Evolutionary conservation across 352 stramenopile genomes (phyloP).

Genomic region (Phytophthora pini): DNA sequence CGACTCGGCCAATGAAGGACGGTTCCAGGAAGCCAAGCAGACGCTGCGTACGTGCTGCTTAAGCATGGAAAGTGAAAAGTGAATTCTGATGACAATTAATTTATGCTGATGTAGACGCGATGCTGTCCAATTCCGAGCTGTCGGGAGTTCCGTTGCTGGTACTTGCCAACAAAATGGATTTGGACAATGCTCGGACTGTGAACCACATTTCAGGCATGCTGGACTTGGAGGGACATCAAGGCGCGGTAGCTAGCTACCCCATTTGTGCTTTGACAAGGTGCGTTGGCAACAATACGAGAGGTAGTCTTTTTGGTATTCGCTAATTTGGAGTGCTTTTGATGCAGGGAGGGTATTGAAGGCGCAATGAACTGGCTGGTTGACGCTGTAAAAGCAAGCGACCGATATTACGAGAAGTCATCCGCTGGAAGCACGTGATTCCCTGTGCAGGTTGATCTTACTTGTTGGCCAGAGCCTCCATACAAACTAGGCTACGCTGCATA

Average conservation of each 20-base stretch:
- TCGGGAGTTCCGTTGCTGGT: slow-evolving; percentile 89
- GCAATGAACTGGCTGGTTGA: slow-evolving; percentile 82
- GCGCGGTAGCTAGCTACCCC: slow-evolving; percentile 49
- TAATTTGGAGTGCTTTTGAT: slow-evolving; percentile 6
- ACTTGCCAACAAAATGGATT: slow-evolving; percentile 93
- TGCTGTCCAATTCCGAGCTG: slow-evolving; percentile 82
- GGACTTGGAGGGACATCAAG: slow-evolving; percentile 47
- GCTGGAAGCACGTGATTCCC: slow-evolving; percentile 22
- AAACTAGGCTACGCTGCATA: slow-evolving; percentile 2
- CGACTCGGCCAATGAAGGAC: slow-evolving; percentile 82
- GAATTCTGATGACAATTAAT: neutral
- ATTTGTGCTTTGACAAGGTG: slow-evolving; percentile 73
- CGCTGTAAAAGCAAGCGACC: slow-evolving; percentile 72
- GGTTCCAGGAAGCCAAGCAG: slow-evolving; percentile 91
- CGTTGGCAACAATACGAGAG: neutral
- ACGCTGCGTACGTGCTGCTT: slow-evolving; percentile 67
- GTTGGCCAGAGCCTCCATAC: slow-evolving; percentile 2
- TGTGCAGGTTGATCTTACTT: neutral
- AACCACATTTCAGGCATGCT: slow-evolving; percentile 55
- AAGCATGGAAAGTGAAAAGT: neutral
- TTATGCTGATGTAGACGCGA: slow-evolving; percentile 52
- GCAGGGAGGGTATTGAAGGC: slow-evolving; percentile 68
- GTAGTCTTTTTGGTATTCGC: neutral
- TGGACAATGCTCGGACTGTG: slow-evolving; percentile 56
- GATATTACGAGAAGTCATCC: slow-evolving; percentile 60